These are phyloP conservation scores for Coniochaeta sp. DNA, from an alignment of 2,329 filamentous ascomycete genomes.

Conservation along the genomic window DNA sequence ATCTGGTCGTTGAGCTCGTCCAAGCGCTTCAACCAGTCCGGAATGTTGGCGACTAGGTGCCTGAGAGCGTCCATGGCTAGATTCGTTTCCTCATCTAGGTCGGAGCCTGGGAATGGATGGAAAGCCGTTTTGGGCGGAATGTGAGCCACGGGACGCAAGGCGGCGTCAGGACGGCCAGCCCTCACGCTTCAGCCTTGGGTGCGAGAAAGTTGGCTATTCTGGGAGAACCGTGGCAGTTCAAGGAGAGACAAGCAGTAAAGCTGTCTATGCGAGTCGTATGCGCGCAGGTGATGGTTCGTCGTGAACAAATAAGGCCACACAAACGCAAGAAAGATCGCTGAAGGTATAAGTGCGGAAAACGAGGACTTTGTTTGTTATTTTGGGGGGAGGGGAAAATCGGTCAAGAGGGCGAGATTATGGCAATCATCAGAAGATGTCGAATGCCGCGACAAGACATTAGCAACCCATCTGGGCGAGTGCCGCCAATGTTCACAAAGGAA, in stretches of 20 bases:
- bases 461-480: neutral
- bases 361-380: neutral
- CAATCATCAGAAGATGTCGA: neutral
- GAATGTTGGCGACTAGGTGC: slow-evolving; percentile 47
- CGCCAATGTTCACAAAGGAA: neutral
- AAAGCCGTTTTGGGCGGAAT: slow-evolving; percentile 14
- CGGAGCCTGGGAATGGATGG: slow-evolving; percentile 5
- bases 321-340: neutral
- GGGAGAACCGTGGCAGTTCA: neutral
- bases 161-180: neutral
- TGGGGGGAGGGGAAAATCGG: neutral
- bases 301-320: neutral
- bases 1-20: slow-evolving; percentile 56
- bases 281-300: neutral
- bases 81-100: slow-evolving; percentile 17
- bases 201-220: neutral
- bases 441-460: neutral
- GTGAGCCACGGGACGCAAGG: neutral
- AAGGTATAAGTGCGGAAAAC: neutral
- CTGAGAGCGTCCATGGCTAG: slow-evolving; percentile 48
- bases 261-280: neutral
- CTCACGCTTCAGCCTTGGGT: neutral
- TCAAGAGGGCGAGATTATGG: neutral
- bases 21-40: slow-evolving; percentile 51
- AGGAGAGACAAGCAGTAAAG: neutral